Base-by-base conservation (phyloP, 2,329 filamentous ascomycete genomes). In the Emmonsiellopsis sp. region DNA sequence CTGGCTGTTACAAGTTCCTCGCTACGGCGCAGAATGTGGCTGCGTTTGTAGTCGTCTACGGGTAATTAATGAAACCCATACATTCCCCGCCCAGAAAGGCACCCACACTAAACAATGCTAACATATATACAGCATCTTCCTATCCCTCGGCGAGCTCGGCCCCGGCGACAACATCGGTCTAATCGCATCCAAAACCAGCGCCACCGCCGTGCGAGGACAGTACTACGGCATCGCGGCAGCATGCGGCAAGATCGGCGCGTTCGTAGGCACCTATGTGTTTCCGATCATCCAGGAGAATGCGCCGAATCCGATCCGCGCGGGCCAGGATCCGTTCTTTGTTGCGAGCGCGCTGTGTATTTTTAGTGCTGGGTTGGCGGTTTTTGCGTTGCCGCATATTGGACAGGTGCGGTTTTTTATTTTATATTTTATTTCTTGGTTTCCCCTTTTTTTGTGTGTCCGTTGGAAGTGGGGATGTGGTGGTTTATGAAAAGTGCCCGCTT, bases 111-210 rank as follows among this genome's bases (percentile, higher is more conserved):
- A 26, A 49, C 16, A 3, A 40, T 13, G 30, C 9, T 6, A 20
- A 20, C 2, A 2, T 2, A 20, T 20, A 40, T 16, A 4, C 50
- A 73, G 80, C 13, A 77, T 93, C 58, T 93, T 93, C 73, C 74
- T 89, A 1, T 80, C 84, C 0, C 76, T 92, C 1, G 88, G 88
- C 49, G 89, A 93, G 68, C 72, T 94, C 41, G 90, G 91, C 0
- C 89, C 91, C 0, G 91, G 91, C 10, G 87, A 95, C 74, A 95
- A 95, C 68, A 95, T 95, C 61, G 90, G 90, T 2, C 79, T 95
- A 0, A 70, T 94, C 32, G 90, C 91, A 0, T 86, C 87, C 46
- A 95, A 95, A 75, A 91, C 88, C 1, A 90, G 84, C 62, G 89
- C 91, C 0, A 95, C 91, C 4, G 86, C 87, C 15, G 85, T 96